Evolutionary conservation across 2,329 filamentous ascomycete species (phyloP).

Genomic region (Fusarium sp.): DNA sequence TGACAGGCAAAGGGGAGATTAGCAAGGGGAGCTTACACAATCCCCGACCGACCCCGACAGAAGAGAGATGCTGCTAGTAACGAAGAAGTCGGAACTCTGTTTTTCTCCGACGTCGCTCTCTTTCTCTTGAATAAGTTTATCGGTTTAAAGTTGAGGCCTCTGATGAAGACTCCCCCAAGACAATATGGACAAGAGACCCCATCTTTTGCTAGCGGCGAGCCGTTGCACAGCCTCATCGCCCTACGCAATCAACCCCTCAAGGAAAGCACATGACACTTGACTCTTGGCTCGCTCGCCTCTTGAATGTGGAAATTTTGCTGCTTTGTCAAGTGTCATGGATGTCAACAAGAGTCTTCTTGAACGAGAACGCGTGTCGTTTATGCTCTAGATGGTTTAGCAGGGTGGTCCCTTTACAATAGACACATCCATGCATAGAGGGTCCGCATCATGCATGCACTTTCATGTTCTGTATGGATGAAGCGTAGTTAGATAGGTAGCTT

Average conservation of each 20-base stretch:
- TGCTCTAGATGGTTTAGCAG: not conserved
- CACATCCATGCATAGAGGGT: not conserved
- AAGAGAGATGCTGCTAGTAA: not conserved
- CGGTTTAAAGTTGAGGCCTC: not conserved
- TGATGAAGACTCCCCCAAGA: not conserved
- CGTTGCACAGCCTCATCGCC: slow-evolving; percentile 45
- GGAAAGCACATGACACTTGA: slow-evolving; percentile 32
- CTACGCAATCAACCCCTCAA: slow-evolving; percentile 47
- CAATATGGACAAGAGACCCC: not conserved
- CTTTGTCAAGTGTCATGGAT: not conserved
- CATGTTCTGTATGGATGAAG: not conserved
- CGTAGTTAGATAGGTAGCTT: not conserved
- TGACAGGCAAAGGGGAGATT: not conserved
- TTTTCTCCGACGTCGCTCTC: not conserved
- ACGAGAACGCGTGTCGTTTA: slow-evolving; percentile 6
- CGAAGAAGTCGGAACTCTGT: not conserved
- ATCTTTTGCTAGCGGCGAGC: slow-evolving; percentile 17
- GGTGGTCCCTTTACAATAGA: not conserved
- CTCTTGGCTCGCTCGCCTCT: slow-evolving; percentile 26
- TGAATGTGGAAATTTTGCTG: not conserved
- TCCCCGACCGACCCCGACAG: not conserved
- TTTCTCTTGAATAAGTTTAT: not conserved
- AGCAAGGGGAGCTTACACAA: not conserved
- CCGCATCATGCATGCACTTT: slow-evolving; percentile 16
- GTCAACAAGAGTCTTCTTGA: not conserved